Conservation (phyloP, 2,329 filamentous ascomycete species). For the Aspergillus felis region DNA sequence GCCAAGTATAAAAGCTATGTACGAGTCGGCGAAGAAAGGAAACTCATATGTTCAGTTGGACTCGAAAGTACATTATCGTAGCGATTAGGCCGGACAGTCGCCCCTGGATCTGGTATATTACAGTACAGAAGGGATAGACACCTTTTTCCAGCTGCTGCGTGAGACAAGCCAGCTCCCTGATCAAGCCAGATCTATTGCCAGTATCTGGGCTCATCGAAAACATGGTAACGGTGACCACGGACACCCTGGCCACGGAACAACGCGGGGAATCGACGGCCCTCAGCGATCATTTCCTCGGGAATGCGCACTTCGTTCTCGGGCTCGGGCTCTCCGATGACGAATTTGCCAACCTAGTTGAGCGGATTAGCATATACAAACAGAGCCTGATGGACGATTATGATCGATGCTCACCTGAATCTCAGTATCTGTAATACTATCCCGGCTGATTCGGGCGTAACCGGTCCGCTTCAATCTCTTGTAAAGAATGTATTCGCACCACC, state of each 20-base stretch:
- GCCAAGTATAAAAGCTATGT: background rate
- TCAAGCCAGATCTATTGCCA: constrained; percentile 32
- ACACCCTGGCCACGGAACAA: constrained; percentile 83
- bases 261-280: constrained; percentile 76
- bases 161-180: constrained; percentile 1
- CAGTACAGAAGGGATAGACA: constrained; percentile 1
- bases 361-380: background rate
- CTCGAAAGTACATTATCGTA: constrained; percentile 8
- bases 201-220: constrained; percentile 88
- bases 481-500: constrained; percentile 98
- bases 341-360: constrained; percentile 69
- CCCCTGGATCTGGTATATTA: constrained; percentile 5
- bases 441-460: constrained; percentile 84
- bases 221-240: constrained; percentile 86
- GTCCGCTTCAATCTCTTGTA: constrained; percentile 84
- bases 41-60: constrained; percentile 3
- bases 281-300: constrained; percentile 68
- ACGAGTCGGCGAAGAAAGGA: background rate
- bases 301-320: constrained; percentile 63
- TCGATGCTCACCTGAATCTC: constrained; percentile 70
- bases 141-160: background rate
- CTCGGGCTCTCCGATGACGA: constrained; percentile 71
- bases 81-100: constrained; percentile 1
- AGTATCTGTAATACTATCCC: constrained; percentile 92
- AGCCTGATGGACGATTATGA: background rate